These are phyloP conservation scores for Sporisorium scitamineum DNA, from an alignment of 1,284 basidiomycete genomes.

Conservation along the genomic window DNA sequence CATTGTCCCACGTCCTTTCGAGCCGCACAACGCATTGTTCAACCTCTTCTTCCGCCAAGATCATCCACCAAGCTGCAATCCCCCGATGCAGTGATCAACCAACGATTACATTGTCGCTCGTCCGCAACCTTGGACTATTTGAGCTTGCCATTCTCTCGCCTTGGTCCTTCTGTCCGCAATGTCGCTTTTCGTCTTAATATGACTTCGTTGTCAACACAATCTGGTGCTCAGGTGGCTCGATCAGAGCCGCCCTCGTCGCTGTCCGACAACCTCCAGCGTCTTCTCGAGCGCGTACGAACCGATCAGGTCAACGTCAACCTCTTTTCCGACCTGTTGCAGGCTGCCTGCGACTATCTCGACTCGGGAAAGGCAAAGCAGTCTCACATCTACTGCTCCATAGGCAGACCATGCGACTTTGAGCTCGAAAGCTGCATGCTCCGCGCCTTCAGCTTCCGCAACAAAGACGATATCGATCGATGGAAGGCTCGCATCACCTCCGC, in stretches of 20 bases:
- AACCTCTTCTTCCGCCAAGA: neutral
- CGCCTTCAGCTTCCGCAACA: conserved; percentile 49
- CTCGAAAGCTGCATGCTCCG: conserved; percentile 61
- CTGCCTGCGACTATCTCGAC: conserved; percentile 43
- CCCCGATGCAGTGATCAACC: neutral
- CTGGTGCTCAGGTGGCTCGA: conserved; percentile 17
- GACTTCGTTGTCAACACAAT: conserved; percentile 13
- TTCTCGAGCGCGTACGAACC: conserved; percentile 26
- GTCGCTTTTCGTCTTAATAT: conserved; percentile 8
- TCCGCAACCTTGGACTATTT: neutral
- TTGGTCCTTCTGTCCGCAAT: conserved; percentile 5
- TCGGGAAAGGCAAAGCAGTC: conserved; percentile 32
- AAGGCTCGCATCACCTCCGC: conserved; percentile 24
- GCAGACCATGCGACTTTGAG: conserved; percentile 48
- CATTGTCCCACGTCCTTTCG: neutral
- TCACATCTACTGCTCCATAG: conserved; percentile 42
- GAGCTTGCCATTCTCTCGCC: neutral
- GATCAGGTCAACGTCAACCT: conserved; percentile 31
- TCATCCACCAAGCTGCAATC: neutral
- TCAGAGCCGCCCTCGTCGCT: conserved; percentile 26
- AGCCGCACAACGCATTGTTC: neutral
- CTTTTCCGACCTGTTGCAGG: conserved; percentile 46
- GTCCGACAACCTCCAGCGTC: conserved; percentile 19
- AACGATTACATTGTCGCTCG: neutral
- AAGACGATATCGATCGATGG: conserved; percentile 50